These are phyloP conservation scores for Bimuria novae-zelandiae DNA, from an alignment of 2,329 filamentous ascomycete species.

Conservation along the genomic window DNA sequence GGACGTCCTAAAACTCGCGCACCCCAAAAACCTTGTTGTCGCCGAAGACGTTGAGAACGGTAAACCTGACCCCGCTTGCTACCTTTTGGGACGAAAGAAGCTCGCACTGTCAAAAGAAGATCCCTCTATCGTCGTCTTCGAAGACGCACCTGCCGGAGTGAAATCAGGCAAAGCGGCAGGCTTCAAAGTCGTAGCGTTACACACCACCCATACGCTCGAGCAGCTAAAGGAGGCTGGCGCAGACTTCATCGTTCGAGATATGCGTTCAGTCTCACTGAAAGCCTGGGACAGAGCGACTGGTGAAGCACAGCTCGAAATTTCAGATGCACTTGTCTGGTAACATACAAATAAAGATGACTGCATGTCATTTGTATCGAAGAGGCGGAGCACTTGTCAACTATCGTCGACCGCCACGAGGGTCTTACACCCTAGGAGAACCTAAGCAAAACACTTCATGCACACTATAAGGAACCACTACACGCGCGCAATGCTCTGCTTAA, in stretches of 20 bases:
- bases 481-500: too few relatives aligned
- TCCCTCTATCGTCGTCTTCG: slow-evolving; percentile 70
- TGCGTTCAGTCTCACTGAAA: slow-evolving; percentile 71
- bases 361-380: neutral
- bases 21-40: slow-evolving; percentile 53
- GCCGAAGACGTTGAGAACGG: slow-evolving; percentile 56
- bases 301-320: slow-evolving; percentile 70
- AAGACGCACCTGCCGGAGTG: slow-evolving; percentile 88
- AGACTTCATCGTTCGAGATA: slow-evolving; percentile 83
- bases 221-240: slow-evolving; percentile 76
- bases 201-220: slow-evolving; percentile 78
- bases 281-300: slow-evolving; percentile 60
- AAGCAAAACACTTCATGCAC: too few relatives aligned
- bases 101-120: slow-evolving; percentile 49
- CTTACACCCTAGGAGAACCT: neutral
- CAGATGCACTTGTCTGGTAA: slow-evolving; percentile 57
- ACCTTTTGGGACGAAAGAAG: slow-evolving; percentile 49
- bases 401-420: neutral
- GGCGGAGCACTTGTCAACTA: slow-evolving; percentile 6
- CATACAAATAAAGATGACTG: slow-evolving; percentile 8
- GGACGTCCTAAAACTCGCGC: slow-evolving; percentile 53
- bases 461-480: too few relatives aligned
- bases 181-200: slow-evolving; percentile 81
- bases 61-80: slow-evolving; percentile 58
- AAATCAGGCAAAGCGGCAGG: slow-evolving; percentile 82